Base-by-base conservation (phyloP, 768 basidiomycete genomes). In the Russula sp. region DNA sequence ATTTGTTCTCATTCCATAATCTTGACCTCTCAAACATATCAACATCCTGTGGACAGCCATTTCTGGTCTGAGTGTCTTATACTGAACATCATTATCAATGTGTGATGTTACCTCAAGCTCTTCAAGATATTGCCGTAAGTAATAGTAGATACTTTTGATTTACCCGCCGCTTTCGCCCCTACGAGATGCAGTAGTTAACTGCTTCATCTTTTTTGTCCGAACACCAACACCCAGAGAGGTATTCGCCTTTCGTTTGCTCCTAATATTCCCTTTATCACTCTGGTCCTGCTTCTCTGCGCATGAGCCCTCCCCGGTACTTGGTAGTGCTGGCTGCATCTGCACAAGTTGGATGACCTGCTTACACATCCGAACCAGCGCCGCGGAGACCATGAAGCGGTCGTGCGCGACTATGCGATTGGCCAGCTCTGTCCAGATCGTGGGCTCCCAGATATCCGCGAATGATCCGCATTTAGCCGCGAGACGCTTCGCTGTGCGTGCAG, bases 401-500 rank as follows among this genome's bases (percentile, higher is more conserved):
- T 82, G 83, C 5, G 75, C 68, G 46, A 75, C 71, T 11, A 95
- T 70, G 55, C 72, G 74, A 35, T 70, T 70, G 8, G 75, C 73
- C 16, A 93, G 72, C 10, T 68, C 68, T 32, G 75, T 75, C 83
- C 93, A 91, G 2, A 74, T 70, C 5, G 75, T 68, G 1, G 83
- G 75, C 55, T 84, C 77, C 93, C 93, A 96, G 5, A 79, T 72
- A 5, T 70, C 65, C 11, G 69, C 59, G 14, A 78, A 64, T 3
- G 72, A 68, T 16, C 72, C 71, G 0, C 73, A 60, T 35, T 69
- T 56, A 5, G 69, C 68, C 6, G 72, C 71, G 51, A 79, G 69
- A 8, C 80, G 79, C 58, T 83, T 84, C 61, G 85, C 83, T 61
- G 85, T 83, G 56, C 90, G 84, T n/a, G 85, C 76, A 52, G 82